A percentile compares a stretch with the other conserved stretches of the same genome.
These are phyloP conservation scores for Pseudopyricularia javanii DNA, from an alignment of 2,329 filamentous ascomycete species.

Conservation along the genomic window DNA sequence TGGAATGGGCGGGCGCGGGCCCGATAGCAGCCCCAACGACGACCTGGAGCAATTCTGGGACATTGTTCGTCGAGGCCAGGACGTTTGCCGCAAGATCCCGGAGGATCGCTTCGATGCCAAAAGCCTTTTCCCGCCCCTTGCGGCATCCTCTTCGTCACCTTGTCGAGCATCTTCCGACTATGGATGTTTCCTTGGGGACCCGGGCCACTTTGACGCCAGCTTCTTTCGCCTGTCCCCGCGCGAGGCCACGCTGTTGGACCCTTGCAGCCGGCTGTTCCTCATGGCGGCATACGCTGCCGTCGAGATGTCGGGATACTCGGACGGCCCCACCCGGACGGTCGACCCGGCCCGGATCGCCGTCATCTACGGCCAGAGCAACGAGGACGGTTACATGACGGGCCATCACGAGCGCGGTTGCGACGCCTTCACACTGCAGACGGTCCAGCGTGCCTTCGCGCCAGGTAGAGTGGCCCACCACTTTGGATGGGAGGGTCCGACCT, in stretches of 20 bases:
- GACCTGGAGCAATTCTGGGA: neutral
- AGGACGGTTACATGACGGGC: conserved; percentile 70
- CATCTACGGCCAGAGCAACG: conserved; percentile 65
- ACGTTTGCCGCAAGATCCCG: neutral
- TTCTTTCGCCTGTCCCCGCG: conserved; percentile 80
- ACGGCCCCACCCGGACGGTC: conserved; percentile 54
- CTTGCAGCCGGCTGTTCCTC: conserved; percentile 61
- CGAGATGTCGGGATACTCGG: conserved; percentile 62
- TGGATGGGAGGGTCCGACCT: conserved; percentile 23
- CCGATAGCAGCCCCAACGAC: neutral
- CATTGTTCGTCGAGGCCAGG: neutral
- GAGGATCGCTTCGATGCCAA: neutral
- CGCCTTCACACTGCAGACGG: conserved; percentile 41
- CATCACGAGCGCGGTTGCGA: conserved; percentile 48
- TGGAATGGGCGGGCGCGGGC: neutral
- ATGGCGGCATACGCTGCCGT: conserved; percentile 69
- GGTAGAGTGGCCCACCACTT: conserved; percentile 34
- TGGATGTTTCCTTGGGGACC: conserved; percentile 58
- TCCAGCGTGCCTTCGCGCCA: conserved; percentile 34
- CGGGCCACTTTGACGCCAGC: conserved; percentile 60
- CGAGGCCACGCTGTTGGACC: conserved; percentile 65
- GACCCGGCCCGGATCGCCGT: conserved; percentile 48
- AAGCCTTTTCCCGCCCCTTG: neutral
- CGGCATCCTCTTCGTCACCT: no score
- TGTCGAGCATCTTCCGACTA: neutral